These are phyloP conservation scores for Diaporthe amygdali DNA, from an alignment of 2,329 filamentous ascomycete genomes.

Conservation along the genomic window DNA sequence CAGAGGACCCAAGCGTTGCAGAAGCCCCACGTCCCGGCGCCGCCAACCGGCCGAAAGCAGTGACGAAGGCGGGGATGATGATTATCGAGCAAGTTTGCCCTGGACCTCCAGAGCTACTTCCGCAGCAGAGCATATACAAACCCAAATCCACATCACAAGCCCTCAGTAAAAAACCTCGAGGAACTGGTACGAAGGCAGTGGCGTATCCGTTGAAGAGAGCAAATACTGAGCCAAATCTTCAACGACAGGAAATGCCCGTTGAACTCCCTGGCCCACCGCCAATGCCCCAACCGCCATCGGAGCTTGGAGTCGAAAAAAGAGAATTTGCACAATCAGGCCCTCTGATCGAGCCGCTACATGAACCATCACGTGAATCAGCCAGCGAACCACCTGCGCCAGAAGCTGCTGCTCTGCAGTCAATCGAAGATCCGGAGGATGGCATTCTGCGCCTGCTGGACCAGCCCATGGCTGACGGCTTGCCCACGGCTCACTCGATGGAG, in stretches of 20 bases:
- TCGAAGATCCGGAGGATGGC: conserved; percentile 12
- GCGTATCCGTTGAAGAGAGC: conserved; percentile 27
- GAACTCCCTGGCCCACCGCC: conserved; percentile 6
- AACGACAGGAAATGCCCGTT: conserved; percentile 22
- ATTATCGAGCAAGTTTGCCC: conserved; percentile 47
- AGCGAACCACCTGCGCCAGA: background rate
- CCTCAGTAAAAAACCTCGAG: conserved; percentile 19
- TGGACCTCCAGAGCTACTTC: conserved; percentile 48
- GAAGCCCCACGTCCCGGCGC: conserved; percentile 12
- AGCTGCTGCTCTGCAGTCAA: background rate
- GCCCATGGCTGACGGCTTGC: conserved; percentile 2
- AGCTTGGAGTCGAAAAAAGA: background rate
- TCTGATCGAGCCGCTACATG: background rate
- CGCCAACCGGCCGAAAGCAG: background rate
- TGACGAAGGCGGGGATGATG: conserved; percentile 13
- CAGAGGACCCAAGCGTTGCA: conserved; percentile 4
- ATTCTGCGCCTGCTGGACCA: conserved; percentile 20
- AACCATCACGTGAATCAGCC: background rate
- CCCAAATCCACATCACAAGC: conserved; percentile 30
- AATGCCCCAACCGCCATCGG: conserved; percentile 12
- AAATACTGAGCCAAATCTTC: conserved; percentile 27
- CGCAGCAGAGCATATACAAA: conserved; percentile 48
- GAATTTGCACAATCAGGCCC: background rate
- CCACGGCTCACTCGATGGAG: background rate
- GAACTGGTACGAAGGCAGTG: conserved; percentile 22